Evolutionary conservation across 1,284 basidiomycete species (phyloP).

Genomic region (Vanrija sp.): DNA sequence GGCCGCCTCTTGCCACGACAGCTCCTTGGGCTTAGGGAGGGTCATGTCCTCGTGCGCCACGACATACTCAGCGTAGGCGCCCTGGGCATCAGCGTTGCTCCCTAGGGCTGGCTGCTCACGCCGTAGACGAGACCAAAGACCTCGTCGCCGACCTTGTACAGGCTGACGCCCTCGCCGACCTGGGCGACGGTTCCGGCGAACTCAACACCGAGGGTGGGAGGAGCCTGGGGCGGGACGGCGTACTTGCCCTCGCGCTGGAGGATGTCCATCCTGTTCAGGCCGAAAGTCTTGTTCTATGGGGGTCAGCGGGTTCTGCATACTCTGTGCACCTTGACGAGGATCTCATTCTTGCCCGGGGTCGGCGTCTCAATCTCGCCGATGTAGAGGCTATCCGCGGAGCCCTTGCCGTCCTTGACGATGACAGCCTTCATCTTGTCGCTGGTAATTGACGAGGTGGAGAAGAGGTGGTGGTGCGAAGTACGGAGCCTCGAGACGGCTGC

Average conservation of each 20-base stretch:
- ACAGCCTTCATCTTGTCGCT: conserved; percentile 69
- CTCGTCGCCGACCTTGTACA: conserved; percentile 72
- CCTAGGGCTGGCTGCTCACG: conserved; percentile 47
- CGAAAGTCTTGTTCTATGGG: conserved; percentile 58
- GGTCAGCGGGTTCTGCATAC: conserved; percentile 10
- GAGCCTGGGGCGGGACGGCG: conserved; percentile 71
- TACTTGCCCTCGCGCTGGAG: conserved; percentile 69
- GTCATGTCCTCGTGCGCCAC: conserved; percentile 64
- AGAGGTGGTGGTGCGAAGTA: neutral
- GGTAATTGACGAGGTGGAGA: neutral
- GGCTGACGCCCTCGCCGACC: conserved; percentile 55
- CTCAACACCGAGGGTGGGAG: conserved; percentile 75
- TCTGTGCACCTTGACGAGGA: conserved; percentile 66
- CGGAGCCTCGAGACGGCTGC: too few species aligned
- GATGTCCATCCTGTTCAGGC: conserved; percentile 85
- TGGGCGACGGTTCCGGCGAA: conserved; percentile 72
- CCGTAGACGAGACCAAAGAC: conserved; percentile 77
- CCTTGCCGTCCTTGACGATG: conserved; percentile 72
- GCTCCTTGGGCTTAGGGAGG: conserved; percentile 66
- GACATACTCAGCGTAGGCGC: conserved; percentile 90
- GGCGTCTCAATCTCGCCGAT: conserved; percentile 60
- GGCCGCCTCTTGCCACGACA: conserved; percentile 80
- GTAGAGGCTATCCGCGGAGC: conserved; percentile 73
- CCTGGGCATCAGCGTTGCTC: conserved; percentile 53
- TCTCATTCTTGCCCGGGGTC: conserved; percentile 60